Base-by-base conservation (phyloP, 495 filamentous ascomycete genomes). In the Aspergillus hancockii region DNA sequence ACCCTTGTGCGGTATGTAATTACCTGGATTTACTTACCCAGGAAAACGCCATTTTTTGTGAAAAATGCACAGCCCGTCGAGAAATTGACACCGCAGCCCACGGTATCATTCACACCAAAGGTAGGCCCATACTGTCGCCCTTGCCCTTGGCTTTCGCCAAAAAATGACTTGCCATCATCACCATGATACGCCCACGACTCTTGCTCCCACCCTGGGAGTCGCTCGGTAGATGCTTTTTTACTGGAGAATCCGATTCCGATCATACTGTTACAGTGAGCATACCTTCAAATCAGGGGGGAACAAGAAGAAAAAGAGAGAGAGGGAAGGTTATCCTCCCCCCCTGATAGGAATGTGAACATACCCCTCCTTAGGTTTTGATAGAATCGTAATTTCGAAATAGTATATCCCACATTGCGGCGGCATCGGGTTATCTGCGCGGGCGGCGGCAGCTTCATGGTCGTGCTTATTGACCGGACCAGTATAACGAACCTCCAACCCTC, bases 101-200 rank as follows among this genome's bases (percentile, higher is more conserved):
- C 86, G 6, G 88, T 86, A 77, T 99, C 94, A n/a, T 83, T 75
- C 32, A 80, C 79, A 4, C 80, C 81, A 69, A 91, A 97, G 4
- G 81, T 84, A 22, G 85, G 85, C 0, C 90, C 91, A 68, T 92
- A 97, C 8, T 80, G 68, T 65, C 91, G 91, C 8, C 93, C 91
- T 38, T 84, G 83, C 19, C 83, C 86, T 50, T 87, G 82, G 41
- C 64, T 73, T 55, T 81, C 78, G 21, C 88, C 85, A 47, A 88
- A 84, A 66, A 95, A 99, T 45, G 85, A 85, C 62, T 93, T 86
- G 30, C 94, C 94, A 71, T 99, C 94, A 69, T 99, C 95, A 23
- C 94, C 93, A 67, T 99, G 94, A 67, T 96, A 99, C 36, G 90
- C 94, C 91, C 91, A 99, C 1, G 92, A 97, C 43, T 97, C 92